Base-by-base conservation (phyloP, 495 filamentous ascomycete genomes). In the Chaetomium tenue region DNA sequence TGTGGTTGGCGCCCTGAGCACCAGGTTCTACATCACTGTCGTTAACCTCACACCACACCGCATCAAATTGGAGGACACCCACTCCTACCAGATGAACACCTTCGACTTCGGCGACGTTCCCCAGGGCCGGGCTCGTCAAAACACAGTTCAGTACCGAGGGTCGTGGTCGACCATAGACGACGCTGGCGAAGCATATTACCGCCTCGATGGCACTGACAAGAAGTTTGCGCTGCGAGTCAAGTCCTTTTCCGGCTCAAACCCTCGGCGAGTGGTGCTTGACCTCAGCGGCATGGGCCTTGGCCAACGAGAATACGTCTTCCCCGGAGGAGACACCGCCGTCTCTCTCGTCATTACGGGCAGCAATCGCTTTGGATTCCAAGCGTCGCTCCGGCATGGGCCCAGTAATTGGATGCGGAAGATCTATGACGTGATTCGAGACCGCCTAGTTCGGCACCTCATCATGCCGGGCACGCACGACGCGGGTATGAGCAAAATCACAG, bases 31-130 rank as follows among this genome's bases (percentile, higher is more conserved):
- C 63, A 50, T 75, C 47, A 66, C 68, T 8, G 61, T 77, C 12
- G 71, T 75, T 23, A 77, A 77, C 66, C 66, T 66, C 13, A 72
- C 73, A 3, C 74, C 74, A 0, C 71, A 77, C 58, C 66, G 71
- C 46, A 66, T 74, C 69, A 64, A 48, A 5, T 60, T 77, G n/a
- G 62, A 66, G 8, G 55, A 64, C 58, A 64, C 58, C 0, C 68
- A 74, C 44, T 63, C 63, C 5, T 74, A 77, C 50, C 73, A 77
- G 61, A 70, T 77, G 70, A 61, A 69, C 61, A 61, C n/a, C 1
- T 71, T 60, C 22, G 46, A 57, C 16, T 66, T 51, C 64, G 74
- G 66, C 54, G 68, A 66, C 44, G 63, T 62, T 22, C 70, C 63
- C 18, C 56, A 53, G 37, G 57, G 60, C 30, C 58, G 64, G 22